Evolutionary conservation across 2,329 filamentous ascomycete genomes (phyloP).

Genomic region (Pezizomycotina sp.): DNA sequence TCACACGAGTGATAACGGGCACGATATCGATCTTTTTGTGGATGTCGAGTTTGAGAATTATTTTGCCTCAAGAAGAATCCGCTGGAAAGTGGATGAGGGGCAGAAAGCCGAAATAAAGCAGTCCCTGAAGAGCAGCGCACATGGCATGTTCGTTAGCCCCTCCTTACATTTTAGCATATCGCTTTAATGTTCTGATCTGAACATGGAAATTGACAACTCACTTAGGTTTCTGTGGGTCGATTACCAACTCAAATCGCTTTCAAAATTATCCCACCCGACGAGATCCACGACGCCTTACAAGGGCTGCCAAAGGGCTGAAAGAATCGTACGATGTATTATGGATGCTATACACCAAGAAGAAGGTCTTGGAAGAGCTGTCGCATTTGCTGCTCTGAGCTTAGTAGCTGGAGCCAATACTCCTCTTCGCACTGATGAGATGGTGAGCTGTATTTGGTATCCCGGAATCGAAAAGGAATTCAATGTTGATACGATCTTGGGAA

Average conservation of each 20-base stretch:
- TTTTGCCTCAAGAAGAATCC: not conserved
- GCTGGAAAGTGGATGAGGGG: not conserved
- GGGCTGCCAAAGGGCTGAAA: constrained; percentile 10
- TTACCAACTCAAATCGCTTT: constrained; percentile 19
- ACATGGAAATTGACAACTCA: not conserved
- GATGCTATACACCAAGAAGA: constrained; percentile 3
- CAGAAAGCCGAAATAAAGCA: constrained; percentile 3
- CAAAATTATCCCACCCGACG: constrained; percentile 5
- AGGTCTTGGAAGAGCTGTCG: not conserved
- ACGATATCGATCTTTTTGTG: constrained; percentile 6
- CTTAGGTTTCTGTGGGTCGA: constrained; percentile 22
- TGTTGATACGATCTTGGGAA: too few relatives aligned
- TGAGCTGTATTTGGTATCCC: constrained; percentile 5
- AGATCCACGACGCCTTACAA: constrained; percentile 7
- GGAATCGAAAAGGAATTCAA: too few relatives aligned
- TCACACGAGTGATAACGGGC: constrained; percentile 5
- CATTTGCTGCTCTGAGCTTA: constrained; percentile 18
- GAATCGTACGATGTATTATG: constrained; percentile 11
- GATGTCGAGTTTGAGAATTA: not conserved
- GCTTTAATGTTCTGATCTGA: not conserved
- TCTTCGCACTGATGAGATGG: constrained; percentile 5
- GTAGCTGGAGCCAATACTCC: constrained; percentile 9
- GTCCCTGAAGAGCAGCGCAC: constrained; percentile 3
- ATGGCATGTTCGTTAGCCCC: constrained; percentile 20
- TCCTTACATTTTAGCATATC: not conserved